These are phyloP conservation scores for Arabidopsis suecica DNA, from an alignment of 345 rosid genomes.

Conservation along the genomic window DNA sequence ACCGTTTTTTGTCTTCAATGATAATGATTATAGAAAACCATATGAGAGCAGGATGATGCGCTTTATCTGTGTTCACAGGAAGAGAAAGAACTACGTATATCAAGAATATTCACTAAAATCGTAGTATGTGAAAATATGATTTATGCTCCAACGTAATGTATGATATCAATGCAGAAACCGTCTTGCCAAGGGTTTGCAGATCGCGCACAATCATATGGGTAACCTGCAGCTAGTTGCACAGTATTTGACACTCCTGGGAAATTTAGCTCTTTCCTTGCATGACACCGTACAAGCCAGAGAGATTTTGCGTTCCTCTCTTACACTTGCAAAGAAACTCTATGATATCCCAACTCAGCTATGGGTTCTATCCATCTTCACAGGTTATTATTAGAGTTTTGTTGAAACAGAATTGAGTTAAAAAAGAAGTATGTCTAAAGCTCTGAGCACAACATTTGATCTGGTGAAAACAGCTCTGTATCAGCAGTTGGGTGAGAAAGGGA, in stretches of 20 bases:
- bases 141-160: slow-evolving; percentile 16
- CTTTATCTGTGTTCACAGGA: slow-evolving; percentile 2
- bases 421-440: not conserved
- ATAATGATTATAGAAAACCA: not conserved
- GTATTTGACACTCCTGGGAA: slow-evolving; percentile 88
- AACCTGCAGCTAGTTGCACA: slow-evolving; percentile 98
- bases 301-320: slow-evolving; percentile 89
- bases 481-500: slow-evolving; percentile 81
- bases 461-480: slow-evolving; percentile 63
- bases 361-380: slow-evolving; percentile 89
- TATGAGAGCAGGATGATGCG: slow-evolving; percentile 2
- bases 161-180: slow-evolving; percentile 64
- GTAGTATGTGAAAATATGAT: slow-evolving; percentile 16
- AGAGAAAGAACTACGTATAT: not conserved
- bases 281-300: slow-evolving; percentile 94
- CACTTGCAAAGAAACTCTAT: slow-evolving; percentile 85
- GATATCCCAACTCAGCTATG: slow-evolving; percentile 97
- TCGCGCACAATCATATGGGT: slow-evolving; percentile 86
- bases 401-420: not conserved
- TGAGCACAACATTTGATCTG: slow-evolving; percentile 9
- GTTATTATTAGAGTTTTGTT: slow-evolving; percentile 43
- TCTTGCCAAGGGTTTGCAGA: slow-evolving; percentile 94
- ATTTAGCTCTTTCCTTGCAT: slow-evolving; percentile 88
- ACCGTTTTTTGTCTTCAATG: not conserved
- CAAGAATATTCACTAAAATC: not conserved